These are phyloP conservation scores for Linderina pennispora DNA, from an alignment of 192 early-diverging fungal species.

Conservation along the genomic window DNA sequence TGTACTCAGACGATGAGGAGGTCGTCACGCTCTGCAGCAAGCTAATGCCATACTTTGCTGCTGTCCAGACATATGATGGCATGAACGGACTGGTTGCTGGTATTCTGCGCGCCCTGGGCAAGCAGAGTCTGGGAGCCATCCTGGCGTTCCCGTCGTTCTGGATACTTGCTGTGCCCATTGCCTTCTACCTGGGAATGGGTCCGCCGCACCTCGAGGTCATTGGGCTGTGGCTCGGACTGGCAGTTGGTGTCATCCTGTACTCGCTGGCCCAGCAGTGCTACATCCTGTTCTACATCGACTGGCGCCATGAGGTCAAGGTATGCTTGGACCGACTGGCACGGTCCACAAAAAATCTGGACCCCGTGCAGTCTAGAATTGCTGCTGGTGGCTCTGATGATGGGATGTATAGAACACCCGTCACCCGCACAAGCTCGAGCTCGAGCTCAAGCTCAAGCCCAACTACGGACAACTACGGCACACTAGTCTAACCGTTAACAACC, in stretches of 20 bases:
- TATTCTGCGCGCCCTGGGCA: slow-evolving; percentile 49
- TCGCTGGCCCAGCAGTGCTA: slow-evolving; percentile 29
- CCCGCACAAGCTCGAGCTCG: no score
- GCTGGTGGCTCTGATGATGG: no score
- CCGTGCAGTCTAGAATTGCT: no score
- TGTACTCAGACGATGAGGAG: slow-evolving; percentile 35
- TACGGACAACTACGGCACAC: slow-evolving; percentile 4
- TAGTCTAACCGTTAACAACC: slow-evolving; percentile 2
- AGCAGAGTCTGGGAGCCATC: slow-evolving; percentile 45
- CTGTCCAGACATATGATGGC: slow-evolving; percentile 45
- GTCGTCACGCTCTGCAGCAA: slow-evolving; percentile 27
- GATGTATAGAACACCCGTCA: no score
- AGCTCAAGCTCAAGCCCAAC: background rate
- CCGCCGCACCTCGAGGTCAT: slow-evolving; percentile 31
- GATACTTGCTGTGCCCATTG: slow-evolving; percentile 46
- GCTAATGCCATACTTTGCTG: slow-evolving; percentile 36
- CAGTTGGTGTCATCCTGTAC: slow-evolving; percentile 39
- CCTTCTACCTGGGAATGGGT: slow-evolving; percentile 49
- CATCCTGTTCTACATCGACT: slow-evolving; percentile 33
- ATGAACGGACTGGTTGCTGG: slow-evolving; percentile 55
- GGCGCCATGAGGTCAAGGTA: slow-evolving; percentile 38
- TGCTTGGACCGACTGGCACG: slow-evolving; percentile 21
- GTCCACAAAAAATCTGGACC: no score
- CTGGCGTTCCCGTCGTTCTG: slow-evolving; percentile 51
- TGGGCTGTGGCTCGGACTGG: slow-evolving; percentile 59